A percentile compares a stretch with the other conserved stretches of the same genome.
Evolutionary conservation across 2,329 filamentous ascomycete genomes (phyloP).

Genomic region (Nannizzia gypsea): DNA sequence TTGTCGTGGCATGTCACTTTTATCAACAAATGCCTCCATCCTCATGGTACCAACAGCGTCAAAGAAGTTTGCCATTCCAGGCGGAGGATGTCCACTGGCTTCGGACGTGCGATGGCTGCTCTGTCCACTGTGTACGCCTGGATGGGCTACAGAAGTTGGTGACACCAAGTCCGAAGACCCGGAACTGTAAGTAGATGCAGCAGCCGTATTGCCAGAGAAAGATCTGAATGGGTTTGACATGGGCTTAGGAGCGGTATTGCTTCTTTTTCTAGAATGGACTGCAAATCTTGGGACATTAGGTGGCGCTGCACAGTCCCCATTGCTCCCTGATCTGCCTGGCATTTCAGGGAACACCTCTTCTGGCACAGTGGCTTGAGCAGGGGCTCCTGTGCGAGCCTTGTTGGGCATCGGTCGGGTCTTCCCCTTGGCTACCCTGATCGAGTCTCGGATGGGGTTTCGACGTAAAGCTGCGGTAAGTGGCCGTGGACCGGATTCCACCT

Average conservation of each 20-base stretch:
- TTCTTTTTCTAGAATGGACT: constrained; percentile 69
- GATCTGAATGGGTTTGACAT: constrained; percentile 65
- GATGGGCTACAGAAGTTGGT: constrained; percentile 18
- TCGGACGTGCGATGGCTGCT: constrained; percentile 41
- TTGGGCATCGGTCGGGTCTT: constrained; percentile 38
- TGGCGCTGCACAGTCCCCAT: constrained; percentile 34
- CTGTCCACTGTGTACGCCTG: constrained; percentile 24
- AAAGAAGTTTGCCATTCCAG: constrained; percentile 52
- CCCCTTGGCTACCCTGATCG: constrained; percentile 76
- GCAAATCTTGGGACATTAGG: constrained; percentile 44
- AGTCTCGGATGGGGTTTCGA: constrained; percentile 63
- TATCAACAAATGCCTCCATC: constrained; percentile 91
- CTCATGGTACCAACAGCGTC: constrained; percentile 82
- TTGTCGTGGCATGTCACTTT: constrained; percentile 24
- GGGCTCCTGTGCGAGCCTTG: constrained; percentile 30
- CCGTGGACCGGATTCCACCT: constrained; percentile 25
- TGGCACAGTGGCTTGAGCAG: constrained; percentile 23
- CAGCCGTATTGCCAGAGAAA: constrained; percentile 47
- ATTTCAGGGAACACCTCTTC: constrained; percentile 20
- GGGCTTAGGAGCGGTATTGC: constrained; percentile 68
- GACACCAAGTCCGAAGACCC: constrained; percentile 50
- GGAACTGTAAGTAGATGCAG: constrained; percentile 38
- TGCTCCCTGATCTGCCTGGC: constrained; percentile 16
- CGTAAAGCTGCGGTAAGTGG: constrained; percentile 41
- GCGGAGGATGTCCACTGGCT: constrained; percentile 34